These are phyloP conservation scores for Malus domestica DNA, from an alignment of 306 rosid species.

Conservation along the genomic window ASM211411v1 NC_041802.1:23735001-23735500, in stretches of 20 bases:
- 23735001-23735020: no score
- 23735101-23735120: no score
- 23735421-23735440: background rate
- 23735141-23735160: no score
- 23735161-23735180: no score
- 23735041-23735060: no score
- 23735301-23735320: background rate
- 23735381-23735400: background rate
- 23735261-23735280: background rate
- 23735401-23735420: background rate
- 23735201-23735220: no score
- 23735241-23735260: background rate
- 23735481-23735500: background rate
- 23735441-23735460: constrained; percentile 3
- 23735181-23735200: background rate
- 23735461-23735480: background rate
- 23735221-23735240: background rate
- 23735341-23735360: background rate
- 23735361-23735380: background rate
- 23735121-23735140: no score
- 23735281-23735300: background rate
- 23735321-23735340: no score
- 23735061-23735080: no score
- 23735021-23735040: no score
- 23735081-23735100: no score